Conservation (phyloP, 139 green algal species). For the Marvania coccoides region DNA sequence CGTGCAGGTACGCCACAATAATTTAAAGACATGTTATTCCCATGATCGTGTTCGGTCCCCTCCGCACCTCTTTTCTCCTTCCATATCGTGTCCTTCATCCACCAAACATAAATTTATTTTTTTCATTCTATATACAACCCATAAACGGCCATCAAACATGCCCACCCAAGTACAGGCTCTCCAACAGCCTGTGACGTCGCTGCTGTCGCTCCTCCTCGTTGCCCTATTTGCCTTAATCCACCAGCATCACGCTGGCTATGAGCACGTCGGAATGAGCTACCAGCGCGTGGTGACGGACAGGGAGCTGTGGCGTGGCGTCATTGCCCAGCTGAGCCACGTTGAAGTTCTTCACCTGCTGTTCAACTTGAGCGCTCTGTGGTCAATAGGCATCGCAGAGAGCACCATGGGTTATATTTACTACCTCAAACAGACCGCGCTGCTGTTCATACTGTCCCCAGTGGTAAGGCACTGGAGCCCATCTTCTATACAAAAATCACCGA, state of each 20-base stretch:
- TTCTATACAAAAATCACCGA: background rate
- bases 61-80: no score
- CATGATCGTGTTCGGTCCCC: no score
- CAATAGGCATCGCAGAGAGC: conserved; percentile 31
- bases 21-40: background rate
- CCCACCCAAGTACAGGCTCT: conserved; percentile 10
- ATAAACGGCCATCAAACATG: no score
- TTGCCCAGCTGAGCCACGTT: conserved; percentile 48
- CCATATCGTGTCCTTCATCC: no score
- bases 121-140: no score
- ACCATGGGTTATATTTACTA: conserved; percentile 34
- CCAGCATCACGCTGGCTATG: conserved; percentile 22
- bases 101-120: background rate
- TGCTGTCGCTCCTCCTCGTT: conserved; percentile 11
- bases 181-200: conserved; percentile 5
- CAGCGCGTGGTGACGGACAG: conserved; percentile 32
- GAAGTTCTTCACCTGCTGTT: conserved; percentile 56
- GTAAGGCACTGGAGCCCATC: background rate
- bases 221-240: conserved; percentile 34
- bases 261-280: conserved; percentile 53
- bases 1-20: background rate
- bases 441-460: conserved; percentile 37
- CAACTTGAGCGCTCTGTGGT: conserved; percentile 60
- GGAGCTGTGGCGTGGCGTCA: conserved; percentile 45
- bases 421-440: conserved; percentile 28